Percentiles rank a stretch among this genome's conserved stretches.
These are phyloP conservation scores for Colletotrichum liriopes DNA, from an alignment of 2,329 filamentous ascomycete genomes.

Conservation along the genomic window DNA sequence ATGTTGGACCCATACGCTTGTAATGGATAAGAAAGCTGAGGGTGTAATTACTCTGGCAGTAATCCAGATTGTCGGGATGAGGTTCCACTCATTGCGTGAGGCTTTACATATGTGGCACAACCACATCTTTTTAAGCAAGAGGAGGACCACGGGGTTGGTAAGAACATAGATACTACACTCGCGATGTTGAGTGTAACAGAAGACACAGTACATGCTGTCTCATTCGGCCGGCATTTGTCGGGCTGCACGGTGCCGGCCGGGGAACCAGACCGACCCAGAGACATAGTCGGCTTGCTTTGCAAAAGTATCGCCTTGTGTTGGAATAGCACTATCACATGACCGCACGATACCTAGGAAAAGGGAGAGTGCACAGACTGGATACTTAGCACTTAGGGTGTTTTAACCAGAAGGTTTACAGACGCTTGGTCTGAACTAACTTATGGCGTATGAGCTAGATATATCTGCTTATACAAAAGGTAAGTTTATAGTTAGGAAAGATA, in stretches of 20 bases:
- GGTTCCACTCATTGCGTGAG: background rate
- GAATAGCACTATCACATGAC: too few species aligned
- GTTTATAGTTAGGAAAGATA: too few species aligned
- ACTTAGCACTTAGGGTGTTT: too few species aligned
- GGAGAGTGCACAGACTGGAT: too few species aligned
- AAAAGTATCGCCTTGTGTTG: background rate
- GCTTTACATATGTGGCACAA: too few species aligned
- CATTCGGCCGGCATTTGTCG: constrained; percentile 1
- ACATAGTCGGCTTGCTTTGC: too few species aligned
- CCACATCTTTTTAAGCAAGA: background rate
- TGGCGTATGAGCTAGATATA: too few species aligned
- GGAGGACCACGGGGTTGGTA: constrained; percentile 8
- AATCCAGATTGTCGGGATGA: constrained; percentile 12
- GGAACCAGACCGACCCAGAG: background rate
- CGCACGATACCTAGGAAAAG: too few species aligned
- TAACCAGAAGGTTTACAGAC: too few species aligned
- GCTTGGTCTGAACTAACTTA: too few species aligned
- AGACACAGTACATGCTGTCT: background rate
- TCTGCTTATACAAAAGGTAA: too few species aligned
- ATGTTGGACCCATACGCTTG: background rate
- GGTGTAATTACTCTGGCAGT: background rate
- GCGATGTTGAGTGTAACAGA: background rate
- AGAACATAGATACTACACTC: background rate
- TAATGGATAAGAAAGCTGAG: too few species aligned
- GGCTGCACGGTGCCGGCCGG: background rate